These are phyloP conservation scores for Crithidia sp. DNA, from an alignment of 208 protist genomes.

Conservation along the genomic window DNA sequence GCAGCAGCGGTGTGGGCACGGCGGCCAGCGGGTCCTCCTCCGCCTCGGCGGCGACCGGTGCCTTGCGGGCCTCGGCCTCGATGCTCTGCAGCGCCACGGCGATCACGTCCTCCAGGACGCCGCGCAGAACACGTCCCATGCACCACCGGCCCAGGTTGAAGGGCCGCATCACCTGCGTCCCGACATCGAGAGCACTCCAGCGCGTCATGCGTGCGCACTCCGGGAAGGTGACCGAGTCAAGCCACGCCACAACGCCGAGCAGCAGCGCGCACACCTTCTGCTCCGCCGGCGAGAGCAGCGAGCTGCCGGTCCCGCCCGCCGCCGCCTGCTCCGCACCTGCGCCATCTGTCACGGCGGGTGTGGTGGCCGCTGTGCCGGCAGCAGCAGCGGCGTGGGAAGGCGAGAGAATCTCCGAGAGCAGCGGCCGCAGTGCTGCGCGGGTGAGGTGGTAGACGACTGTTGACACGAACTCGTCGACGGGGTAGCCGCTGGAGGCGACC, in stretches of 20 bases:
- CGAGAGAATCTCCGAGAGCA: conserved; percentile 16
- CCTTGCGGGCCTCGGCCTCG: conserved; percentile 1
- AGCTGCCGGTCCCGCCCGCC: not conserved
- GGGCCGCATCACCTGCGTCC: conserved; percentile 24
- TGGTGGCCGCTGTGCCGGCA: not conserved
- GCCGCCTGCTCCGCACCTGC: not conserved
- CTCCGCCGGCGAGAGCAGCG: conserved; percentile 8
- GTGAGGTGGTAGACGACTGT: conserved; percentile 17
- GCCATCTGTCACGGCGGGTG: not conserved
- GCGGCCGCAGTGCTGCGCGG: conserved; percentile 15
- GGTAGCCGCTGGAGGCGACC: not conserved
- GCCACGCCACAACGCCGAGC: conserved; percentile 18
- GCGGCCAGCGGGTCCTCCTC: conserved; percentile 9
- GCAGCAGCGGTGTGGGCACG: conserved; percentile 10
- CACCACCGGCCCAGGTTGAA: conserved; percentile 21
- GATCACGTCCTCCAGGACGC: conserved; percentile 24
- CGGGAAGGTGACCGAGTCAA: conserved; percentile 13
- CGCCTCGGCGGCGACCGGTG: not conserved
- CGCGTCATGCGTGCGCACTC: conserved; percentile 15
- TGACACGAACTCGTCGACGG: not conserved
- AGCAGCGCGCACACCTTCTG: conserved; percentile 17
- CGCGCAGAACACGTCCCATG: conserved; percentile 18
- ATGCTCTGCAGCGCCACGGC: conserved; percentile 6
- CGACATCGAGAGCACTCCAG: conserved; percentile 30
- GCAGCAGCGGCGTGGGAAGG: not conserved